A percentile compares a stretch with the other conserved stretches of the same genome.
Evolutionary conservation across 371 early-diverging fungal species (phyloP).

Genomic region (Basidiobolus meristosporus): DNA sequence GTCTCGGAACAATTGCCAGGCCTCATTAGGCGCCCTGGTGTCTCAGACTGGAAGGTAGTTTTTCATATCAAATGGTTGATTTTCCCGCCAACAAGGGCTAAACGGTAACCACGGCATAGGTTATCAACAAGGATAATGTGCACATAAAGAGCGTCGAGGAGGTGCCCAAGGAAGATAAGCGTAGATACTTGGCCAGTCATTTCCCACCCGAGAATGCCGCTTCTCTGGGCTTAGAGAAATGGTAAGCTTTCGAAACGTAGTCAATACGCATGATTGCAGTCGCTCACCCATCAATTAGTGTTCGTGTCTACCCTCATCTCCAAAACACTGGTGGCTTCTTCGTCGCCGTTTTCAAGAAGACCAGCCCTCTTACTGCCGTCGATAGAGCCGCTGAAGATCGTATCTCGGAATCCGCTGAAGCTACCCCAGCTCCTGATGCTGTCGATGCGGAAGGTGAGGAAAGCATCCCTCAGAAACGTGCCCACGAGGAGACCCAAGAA

Average conservation of each 20-base stretch:
- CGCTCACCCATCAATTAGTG: constrained; percentile 12
- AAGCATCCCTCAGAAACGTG: no score
- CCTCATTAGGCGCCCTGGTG: constrained; percentile 62
- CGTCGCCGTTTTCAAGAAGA: constrained; percentile 90
- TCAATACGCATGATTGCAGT: not conserved
- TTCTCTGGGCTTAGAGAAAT: constrained; percentile 54
- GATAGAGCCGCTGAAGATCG: not conserved
- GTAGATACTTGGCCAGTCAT: constrained; percentile 26
- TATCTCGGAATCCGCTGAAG: no score
- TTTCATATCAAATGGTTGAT: not conserved
- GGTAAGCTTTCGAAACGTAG: constrained; percentile 15
- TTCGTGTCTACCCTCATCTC: constrained; percentile 88
- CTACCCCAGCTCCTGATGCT: no score
- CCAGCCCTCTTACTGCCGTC: constrained; percentile 12
- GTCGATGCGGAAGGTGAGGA: no score
- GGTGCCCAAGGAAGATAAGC: constrained; percentile 20
- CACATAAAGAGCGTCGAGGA: constrained; percentile 37
- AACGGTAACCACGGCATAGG: not conserved
- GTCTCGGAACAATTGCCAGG: constrained; percentile 50
- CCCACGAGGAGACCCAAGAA: no score
- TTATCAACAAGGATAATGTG: constrained; percentile 11
- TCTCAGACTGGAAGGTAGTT: constrained; percentile 70
- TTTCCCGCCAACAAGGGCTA: not conserved
- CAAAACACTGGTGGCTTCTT: constrained; percentile 99
- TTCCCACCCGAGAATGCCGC: constrained; percentile 63